Evolutionary conservation across 2,329 filamentous ascomycete genomes (phyloP).

Genomic region (Fusarium globosum): DNA sequence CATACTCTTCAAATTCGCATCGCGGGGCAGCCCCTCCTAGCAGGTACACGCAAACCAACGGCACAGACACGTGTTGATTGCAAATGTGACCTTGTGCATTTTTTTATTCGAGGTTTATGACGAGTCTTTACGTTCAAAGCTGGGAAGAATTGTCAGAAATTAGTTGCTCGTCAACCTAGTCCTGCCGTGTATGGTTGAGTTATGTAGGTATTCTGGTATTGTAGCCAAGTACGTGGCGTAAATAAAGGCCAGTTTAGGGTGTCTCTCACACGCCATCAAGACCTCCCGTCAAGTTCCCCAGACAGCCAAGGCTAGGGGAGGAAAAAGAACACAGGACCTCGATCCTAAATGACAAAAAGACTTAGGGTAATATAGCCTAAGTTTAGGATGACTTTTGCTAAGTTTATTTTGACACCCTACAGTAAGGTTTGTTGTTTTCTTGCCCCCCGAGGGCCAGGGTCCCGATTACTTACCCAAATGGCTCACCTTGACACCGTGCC

Average conservation of each 20-base stretch:
- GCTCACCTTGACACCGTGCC: conserved; percentile 6
- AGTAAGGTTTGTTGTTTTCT: too few relatives aligned
- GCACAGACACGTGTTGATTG: conserved; percentile 41
- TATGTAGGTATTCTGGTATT: neutral
- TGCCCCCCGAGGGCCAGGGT: neutral
- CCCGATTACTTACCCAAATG: neutral
- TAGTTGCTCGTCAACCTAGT: neutral
- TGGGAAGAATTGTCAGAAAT: conserved; percentile 13
- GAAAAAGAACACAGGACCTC: too few relatives aligned
- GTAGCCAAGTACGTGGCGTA: neutral
- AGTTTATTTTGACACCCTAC: too few relatives aligned
- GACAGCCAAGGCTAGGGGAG: neutral
- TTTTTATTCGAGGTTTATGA: conserved; percentile 13
- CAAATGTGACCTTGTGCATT: conserved; percentile 43
- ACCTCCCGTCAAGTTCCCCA: conserved; percentile 3
- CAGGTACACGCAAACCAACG: conserved; percentile 40
- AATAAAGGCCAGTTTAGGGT: neutral
- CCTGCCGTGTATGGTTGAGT: conserved; percentile 1
- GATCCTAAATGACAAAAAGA: too few relatives aligned
- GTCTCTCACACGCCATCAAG: conserved; percentile 6
- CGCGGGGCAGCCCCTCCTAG: conserved; percentile 25
- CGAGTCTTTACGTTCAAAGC: conserved; percentile 1
- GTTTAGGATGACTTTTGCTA: too few relatives aligned
- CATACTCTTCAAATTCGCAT: conserved; percentile 2
- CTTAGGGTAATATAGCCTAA: too few relatives aligned